Base-by-base conservation (phyloP, 1,139 yeast species). In the Candida albicans region DNA sequence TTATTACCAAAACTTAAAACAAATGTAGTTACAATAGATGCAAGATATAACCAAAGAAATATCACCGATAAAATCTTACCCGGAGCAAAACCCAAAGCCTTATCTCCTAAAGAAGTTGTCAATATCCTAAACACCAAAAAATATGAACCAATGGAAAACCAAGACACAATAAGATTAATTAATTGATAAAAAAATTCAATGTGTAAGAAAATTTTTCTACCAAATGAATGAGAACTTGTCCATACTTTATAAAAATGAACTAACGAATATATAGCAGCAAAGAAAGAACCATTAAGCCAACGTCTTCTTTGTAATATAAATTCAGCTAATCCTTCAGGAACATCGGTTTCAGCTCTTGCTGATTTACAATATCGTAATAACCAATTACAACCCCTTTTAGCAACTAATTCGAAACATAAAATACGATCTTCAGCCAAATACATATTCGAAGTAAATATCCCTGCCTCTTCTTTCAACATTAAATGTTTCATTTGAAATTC, bases 1-100 rank as follows among this genome's bases (percentile, higher is more conserved):
- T 91, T 84, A 62, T 93, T 93, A 59, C 99, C 99, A 65, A 93
- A 84, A 40, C 96, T 84, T 50, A 93, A 69, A 43, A 93, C 91
- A 64, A 93, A 93, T 13, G 96, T 89, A 2, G 96, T 86, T 12
- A 89, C 86, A n/a, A 93, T 65, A 11, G 96, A 88, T 2, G 93
- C 88, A 45, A 89, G 75, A 58, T 93, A 93, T 31, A 93, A 68
- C 97, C 98, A 93, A 13, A 91, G 66, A 59, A 93, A 86, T 1
- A 91, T 75, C 8, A 87, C 93, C 3, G 95, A 83, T 29, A 93
- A 70, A 5, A 86, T 73, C 45, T 81, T 82, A 28, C 97, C 95
- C 0, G 90, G 93, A 1, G 81, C 79, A 58, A 73, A 73, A 39
- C 60, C 50, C 49, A 73, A 62, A 28, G 53, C 68, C 1, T 77